Evolutionary conservation across 1,139 yeast species (phyloP), one percentile per base, ranked within the genome.

Genomic region (Wickerhamomyces sp.): DNA sequence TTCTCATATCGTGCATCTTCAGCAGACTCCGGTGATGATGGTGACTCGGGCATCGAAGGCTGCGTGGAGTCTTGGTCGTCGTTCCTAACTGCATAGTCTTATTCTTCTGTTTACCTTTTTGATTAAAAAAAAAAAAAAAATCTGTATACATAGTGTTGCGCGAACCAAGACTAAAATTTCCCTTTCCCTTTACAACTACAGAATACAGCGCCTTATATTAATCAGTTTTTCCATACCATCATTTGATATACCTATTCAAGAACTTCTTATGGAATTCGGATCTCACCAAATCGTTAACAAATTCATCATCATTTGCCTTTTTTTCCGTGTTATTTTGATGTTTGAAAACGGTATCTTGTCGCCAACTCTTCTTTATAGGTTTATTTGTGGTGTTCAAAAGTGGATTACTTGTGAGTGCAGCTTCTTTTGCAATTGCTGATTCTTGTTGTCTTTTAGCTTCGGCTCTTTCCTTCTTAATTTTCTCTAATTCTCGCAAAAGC

Each of bases 201-300:
- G n/a, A n/a, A n/a, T n/a, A n/a, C n/a, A n/a, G n/a, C n/a, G n/a
- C n/a, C n/a, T n/a, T n/a, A n/a, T n/a, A n/a, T n/a, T n/a, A n/a
- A n/a, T n/a, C n/a, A n/a, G n/a, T n/a, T n/a, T n/a, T n/a, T n/a
- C n/a, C n/a, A n/a, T n/a, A n/a, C n/a, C n/a, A n/a, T 10, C 31
- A 46, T 43, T 67, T 66, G 13, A 86, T 64, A 50, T 75, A 83
- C 49, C 77, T 79, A 38, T 78, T 69, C 60, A 88, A 61, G 52
- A 88, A 87, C 41, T 75, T 70, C 44, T 75, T 68, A 54, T 88
- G 95, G 46, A 73, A 75, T 16, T 80, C 81, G 5, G 91, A 81
- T 35, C 77, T 65, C 16, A 82, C 56, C 40, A 85, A 64, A 49
- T 85, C 85, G 41, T 82, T 84, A 16, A 83, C 70, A 49, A 70